A percentile compares a stretch with the other conserved stretches of the same genome.
These are phyloP conservation scores for Amphibolis antarctica DNA, from an alignment of 106 monocot species.

Conservation along the genomic window DNA sequence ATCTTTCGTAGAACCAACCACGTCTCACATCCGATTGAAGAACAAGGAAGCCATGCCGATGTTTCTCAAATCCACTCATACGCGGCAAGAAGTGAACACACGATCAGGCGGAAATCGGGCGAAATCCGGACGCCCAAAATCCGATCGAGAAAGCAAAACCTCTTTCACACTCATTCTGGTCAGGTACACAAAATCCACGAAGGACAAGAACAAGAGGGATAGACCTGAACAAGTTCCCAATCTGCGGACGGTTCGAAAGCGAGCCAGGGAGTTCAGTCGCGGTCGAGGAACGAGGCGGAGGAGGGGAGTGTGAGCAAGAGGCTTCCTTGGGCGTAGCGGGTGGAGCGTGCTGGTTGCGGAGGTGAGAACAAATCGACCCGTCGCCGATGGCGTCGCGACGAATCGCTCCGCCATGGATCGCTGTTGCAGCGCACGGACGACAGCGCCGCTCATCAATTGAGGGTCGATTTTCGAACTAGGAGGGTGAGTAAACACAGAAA, in stretches of 20 bases:
- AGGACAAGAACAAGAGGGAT: background rate
- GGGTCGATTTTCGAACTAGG: too few relatives aligned
- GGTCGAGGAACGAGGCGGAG: background rate
- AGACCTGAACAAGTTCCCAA: constrained; percentile 5
- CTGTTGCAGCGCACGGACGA: background rate
- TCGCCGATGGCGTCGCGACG: background rate
- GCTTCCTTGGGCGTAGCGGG: background rate
- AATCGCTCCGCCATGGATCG: background rate
- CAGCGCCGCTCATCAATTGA: too few relatives aligned
- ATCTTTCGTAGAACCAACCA: too few relatives aligned
- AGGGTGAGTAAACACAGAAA: too few relatives aligned
- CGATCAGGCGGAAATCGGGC: too few relatives aligned
- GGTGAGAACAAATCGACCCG: background rate
- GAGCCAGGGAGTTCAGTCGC: background rate
- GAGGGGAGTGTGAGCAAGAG: background rate
- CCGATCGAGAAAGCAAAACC: background rate
- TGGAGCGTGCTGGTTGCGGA: background rate
- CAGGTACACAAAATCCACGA: background rate
- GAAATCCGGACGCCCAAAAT: too few relatives aligned
- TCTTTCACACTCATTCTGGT: background rate
- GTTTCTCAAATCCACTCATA: too few relatives aligned
- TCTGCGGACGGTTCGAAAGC: background rate
- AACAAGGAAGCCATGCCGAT: too few relatives aligned
- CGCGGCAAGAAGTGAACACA: too few relatives aligned
- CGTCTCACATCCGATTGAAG: too few relatives aligned